These are phyloP conservation scores for Fraxinus greggii DNA, from an alignment of 305 asterid genomes.

Conservation along the genomic window DNA sequence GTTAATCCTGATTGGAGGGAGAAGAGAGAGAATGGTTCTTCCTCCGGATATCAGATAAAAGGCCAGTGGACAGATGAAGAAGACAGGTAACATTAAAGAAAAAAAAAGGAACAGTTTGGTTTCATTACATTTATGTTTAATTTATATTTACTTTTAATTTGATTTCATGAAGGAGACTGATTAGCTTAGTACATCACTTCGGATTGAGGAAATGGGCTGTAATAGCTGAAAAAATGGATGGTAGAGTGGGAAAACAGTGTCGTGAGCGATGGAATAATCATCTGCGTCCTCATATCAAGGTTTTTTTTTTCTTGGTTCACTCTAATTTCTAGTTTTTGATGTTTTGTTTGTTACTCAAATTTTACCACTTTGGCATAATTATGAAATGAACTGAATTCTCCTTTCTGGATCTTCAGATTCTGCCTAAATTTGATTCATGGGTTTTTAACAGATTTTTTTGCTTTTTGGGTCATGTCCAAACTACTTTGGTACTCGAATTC, in stretches of 20 bases:
- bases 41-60: constrained; percentile 37
- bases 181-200: constrained; percentile 38
- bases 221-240: constrained; percentile 53
- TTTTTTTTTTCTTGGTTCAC: constrained; percentile 6
- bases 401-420: not conserved
- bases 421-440: not conserved
- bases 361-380: not conserved
- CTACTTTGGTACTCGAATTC: not conserved
- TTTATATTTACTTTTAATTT: not conserved
- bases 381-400: not conserved
- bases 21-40: constrained; percentile 17
- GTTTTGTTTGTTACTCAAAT: not conserved
- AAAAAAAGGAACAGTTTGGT: not conserved
- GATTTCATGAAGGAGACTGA: constrained; percentile 41
- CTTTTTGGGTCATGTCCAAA: not conserved
- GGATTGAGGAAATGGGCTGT: constrained; percentile 62
- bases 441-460: not conserved
- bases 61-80: constrained; percentile 73
- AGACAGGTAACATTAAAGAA: constrained; percentile 44
- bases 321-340: not conserved
- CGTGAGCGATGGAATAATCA: constrained; percentile 83
- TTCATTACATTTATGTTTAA: not conserved
- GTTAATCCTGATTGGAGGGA: not conserved
- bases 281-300: constrained; percentile 72
- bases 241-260: constrained; percentile 80